Conservation (phyloP, 148 eudicot genomes). For the Oxyria digyna region DNA sequence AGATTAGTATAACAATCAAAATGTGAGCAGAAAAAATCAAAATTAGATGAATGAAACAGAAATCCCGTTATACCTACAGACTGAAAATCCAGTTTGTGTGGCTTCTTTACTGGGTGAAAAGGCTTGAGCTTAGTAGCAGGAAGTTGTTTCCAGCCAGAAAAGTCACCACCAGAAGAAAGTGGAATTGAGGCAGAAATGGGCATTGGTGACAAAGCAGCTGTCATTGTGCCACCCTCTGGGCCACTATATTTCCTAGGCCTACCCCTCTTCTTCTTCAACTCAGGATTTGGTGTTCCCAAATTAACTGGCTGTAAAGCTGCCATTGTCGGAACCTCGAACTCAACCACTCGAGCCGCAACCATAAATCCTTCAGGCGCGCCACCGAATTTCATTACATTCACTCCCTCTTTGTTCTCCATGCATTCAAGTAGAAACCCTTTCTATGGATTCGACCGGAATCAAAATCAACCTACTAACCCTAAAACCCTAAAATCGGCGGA, state of each 20-base stretch:
- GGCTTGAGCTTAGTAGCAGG: slow-evolving; percentile 28
- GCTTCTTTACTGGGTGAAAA: slow-evolving; percentile 46
- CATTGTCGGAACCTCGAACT: slow-evolving; percentile 26
- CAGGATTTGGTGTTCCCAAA: slow-evolving; percentile 8
- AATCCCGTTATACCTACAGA: slow-evolving; percentile 30
- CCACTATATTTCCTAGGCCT: slow-evolving; percentile 88
- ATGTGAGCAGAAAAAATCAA: background rate
- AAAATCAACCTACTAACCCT: slow-evolving; percentile 12
- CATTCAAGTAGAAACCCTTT: slow-evolving; percentile 18
- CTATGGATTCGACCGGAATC: background rate
- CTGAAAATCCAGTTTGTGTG: slow-evolving; percentile 46
- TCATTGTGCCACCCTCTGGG: slow-evolving; percentile 51
- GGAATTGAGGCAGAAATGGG: slow-evolving; percentile 95
- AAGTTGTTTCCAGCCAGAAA: slow-evolving; percentile 57
- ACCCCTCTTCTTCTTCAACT: slow-evolving; percentile 59
- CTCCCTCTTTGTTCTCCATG: slow-evolving; percentile 63
- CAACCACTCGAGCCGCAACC: slow-evolving; percentile 25
- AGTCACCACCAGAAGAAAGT: slow-evolving; percentile 63
- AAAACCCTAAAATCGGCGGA: slow-evolving; percentile 10
- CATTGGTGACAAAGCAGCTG: slow-evolving; percentile 66
- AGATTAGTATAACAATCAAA: slow-evolving; percentile 4
- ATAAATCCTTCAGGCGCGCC: slow-evolving; percentile 31
- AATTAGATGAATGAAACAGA: background rate
- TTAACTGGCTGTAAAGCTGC: slow-evolving; percentile 24
- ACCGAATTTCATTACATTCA: slow-evolving; percentile 29